phyloP scores from a whole-genome alignment of 1,284 basidiomycete species.

The Sporisorium sorghi region DNA sequence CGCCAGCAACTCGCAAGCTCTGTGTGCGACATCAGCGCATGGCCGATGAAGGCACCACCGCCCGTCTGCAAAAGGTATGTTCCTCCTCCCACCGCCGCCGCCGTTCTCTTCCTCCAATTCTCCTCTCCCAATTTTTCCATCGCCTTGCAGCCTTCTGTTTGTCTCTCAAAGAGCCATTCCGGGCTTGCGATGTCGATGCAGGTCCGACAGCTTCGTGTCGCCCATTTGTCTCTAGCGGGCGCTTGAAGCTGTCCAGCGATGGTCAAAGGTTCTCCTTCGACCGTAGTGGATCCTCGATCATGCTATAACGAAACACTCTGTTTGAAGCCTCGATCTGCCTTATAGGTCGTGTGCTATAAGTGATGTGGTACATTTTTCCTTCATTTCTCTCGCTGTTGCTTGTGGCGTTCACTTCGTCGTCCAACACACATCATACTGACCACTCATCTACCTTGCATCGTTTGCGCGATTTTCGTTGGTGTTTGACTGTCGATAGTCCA shows the following conservation, averaged over 20 bases:
- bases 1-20: conserved; percentile 73
- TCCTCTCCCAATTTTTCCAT: conserved; percentile 7
- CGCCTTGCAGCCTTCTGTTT: conserved; percentile 1
- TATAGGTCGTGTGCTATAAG: conserved; percentile 62
- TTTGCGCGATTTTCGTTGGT: neutral
- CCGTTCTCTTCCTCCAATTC: conserved; percentile 4
- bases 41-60: conserved; percentile 94
- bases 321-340: conserved; percentile 65
- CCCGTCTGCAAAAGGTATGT: conserved; percentile 89
- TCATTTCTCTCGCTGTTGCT: neutral
- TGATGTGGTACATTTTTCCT: conserved; percentile 49
- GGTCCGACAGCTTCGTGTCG: conserved; percentile 35
- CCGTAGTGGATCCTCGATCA: conserved; percentile 28
- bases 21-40: conserved; percentile 94
- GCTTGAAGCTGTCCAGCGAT: conserved; percentile 31
- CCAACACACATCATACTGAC: conserved; percentile 31
- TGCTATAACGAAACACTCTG: conserved; percentile 56
- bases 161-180: neutral
- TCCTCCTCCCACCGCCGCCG: neutral
- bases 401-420: neutral
- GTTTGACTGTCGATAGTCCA: conserved; percentile 74
- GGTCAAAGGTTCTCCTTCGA: conserved; percentile 7
- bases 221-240: conserved; percentile 24
- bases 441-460: neutral
- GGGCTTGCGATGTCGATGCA: conserved; percentile 22